phyloP scores from a whole-genome alignment of 148 eudicot genomes.

The Vaccinium macrocarpon region DNA sequence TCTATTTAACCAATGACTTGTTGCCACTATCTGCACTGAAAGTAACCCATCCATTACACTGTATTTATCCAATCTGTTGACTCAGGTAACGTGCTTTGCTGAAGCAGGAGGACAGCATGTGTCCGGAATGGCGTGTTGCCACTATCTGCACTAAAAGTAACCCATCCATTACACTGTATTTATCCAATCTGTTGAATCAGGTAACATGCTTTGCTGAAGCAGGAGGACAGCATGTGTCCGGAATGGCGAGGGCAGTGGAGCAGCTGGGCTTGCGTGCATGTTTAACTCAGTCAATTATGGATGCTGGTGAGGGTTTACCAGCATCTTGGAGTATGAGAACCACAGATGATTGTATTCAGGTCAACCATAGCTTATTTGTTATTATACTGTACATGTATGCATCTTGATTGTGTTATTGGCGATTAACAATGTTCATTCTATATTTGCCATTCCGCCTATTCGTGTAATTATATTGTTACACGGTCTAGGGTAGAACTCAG shows the following conservation, averaged over 20 bases:
- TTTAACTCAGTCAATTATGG: conserved; percentile 81
- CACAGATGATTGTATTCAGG: conserved; percentile 80
- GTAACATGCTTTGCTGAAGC: conserved; percentile 98
- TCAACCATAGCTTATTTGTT: conserved; percentile 14
- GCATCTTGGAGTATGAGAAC: conserved; percentile 55
- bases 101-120: conserved; percentile 97
- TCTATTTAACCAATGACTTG: neutral
- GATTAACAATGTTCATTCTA: neutral
- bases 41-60: neutral
- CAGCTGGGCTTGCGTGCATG: conserved; percentile 80
- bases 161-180: neutral
- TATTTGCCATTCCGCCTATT: neutral
- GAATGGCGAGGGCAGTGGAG: conserved; percentile 84
- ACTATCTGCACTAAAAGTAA: neutral
- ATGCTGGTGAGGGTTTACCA: conserved; percentile 83
- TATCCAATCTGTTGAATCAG: conserved; percentile 28
- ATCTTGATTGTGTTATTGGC: neutral
- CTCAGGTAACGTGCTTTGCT: conserved; percentile 90
- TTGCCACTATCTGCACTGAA: neutral
- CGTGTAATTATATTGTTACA: too few relatives aligned
- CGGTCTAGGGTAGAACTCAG: too few relatives aligned
- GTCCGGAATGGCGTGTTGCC: conserved; percentile 18
- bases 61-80: neutral
- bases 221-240: conserved; percentile 87
- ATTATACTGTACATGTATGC: neutral